Evolutionary conservation across 2,329 filamentous ascomycete genomes (phyloP), one percentile per base, ranked within the genome.

Genomic region (Cladosporium velox): DNA sequence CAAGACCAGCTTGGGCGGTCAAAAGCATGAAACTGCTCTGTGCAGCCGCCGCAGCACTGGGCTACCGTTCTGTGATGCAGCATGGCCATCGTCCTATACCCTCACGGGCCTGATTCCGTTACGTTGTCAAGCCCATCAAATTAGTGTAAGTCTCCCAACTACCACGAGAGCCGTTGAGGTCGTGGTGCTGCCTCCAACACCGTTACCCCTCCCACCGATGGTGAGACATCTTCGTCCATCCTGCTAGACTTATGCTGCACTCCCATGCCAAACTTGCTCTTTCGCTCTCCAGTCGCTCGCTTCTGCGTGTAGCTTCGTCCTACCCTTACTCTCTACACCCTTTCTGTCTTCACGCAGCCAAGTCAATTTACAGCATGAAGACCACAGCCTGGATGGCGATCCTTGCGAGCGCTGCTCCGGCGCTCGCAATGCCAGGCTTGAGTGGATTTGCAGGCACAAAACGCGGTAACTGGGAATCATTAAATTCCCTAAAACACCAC

Each of bases 251-350:
- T 64, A 64, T 28, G 47, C 60, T 64, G 35, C 51, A 47, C 35
- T 44, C 30, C 34, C 52, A 11, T 51, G n/a, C 34, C 30, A 55
- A 30, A 24, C 47, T 55, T 34, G 47, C 30, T 55, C 59, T 62
- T 64, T 57, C 35, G 49, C 60, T 64, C 60, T 32, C 60, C 60
- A 64, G 60, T 64, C 60, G 51, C 51, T 64, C 60, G 60, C 60
- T 64, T 64, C 60, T 64, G 60, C 60, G 60, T 64, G 60, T 64
- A 64, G 60, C 60, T 64, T 64, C 60, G 60, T 51, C 60, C 60
- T 64, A 64, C 60, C 57, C 44, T 24, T 64, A 55, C 60, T 44
- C 35, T 30, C 51, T 62, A 35, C 59, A 38, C 44, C 21, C 47
- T 44, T 24, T 57, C 21, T 44, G 24, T 55, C 60, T 64, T 64